Base-by-base conservation (phyloP, 257 asterid species). In the Cinchona pubescens region DNA sequence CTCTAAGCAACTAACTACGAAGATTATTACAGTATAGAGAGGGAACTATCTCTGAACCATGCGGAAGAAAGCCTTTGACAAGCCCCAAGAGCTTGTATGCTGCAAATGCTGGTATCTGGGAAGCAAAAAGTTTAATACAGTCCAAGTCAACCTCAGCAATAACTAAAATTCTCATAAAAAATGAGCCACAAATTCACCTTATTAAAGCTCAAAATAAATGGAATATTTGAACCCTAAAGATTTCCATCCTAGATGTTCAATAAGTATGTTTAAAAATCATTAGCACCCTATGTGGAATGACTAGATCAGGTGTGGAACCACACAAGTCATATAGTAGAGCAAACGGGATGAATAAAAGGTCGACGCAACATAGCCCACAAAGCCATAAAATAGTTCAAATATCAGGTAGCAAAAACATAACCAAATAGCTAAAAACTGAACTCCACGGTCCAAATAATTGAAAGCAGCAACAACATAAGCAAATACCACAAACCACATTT, bases 91-190 rank as follows among this genome's bases (percentile, higher is more conserved):
- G 91, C 61, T 90, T 85, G 86, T 94, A 94, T 6, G 90, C 96
- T 5, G 96, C 97, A 69, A 92, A 94, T 34, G 87, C 96, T 15
- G 98, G 98, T 66, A 94, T 92, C 98, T 94, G 87, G 87, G 48
- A 77, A 53, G 78, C 62, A 64, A 79, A 64, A 56, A 55, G 27
- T 58, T 10, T 58, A 58, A 56, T 7, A 29, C 62, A 58, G 21
- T 68, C 37, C 38, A 67, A 40, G 5, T 55, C 29, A 35, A 63
- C 13, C 65, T 37, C 66, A 18, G 30, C 30, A 69, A 18, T 45
- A 15, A 23, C 46, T 9, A 14, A 21, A 16, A 45, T 27, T 27
- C 35, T 14, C 19, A 45, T 1, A 25, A 25, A 40, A 1, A 15
- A 43, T 27, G 10, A 13, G 34, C 8, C 25, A 4, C 11, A 66